Conservation (phyloP, 805 yeast species). For the Babjeviella inositovora region DNA sequence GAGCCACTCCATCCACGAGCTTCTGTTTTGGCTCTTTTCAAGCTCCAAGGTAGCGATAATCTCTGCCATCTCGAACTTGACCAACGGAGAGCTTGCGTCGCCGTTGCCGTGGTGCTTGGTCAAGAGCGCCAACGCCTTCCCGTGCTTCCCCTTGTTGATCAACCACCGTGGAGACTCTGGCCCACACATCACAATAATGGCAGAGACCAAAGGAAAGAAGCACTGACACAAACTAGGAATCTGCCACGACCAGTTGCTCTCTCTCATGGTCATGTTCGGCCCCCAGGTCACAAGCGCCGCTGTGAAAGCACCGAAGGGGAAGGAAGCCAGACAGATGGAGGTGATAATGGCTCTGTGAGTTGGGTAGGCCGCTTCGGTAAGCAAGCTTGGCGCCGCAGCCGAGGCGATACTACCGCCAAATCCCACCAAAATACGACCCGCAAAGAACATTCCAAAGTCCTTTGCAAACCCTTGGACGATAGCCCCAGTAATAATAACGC, state of each 20-base stretch:
- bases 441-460: slow-evolving; percentile 17
- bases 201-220: slow-evolving; percentile 18
- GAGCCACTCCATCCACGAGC: slow-evolving; percentile 21
- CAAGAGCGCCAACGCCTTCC: slow-evolving; percentile 24
- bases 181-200: slow-evolving; percentile 13
- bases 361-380: slow-evolving; percentile 35
- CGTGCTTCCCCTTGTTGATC: slow-evolving; percentile 19
- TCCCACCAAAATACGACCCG: slow-evolving; percentile 31
- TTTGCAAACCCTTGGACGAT: slow-evolving; percentile 5
- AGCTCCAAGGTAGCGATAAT: slow-evolving; percentile 19
- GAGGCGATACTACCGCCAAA: slow-evolving; percentile 22
- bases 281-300: slow-evolving; percentile 37
- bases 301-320: slow-evolving; percentile 37
- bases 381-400: slow-evolving; percentile 28
- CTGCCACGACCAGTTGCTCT: slow-evolving; percentile 29
- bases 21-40: slow-evolving; percentile 15
- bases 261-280: slow-evolving; percentile 11
- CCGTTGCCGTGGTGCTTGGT: slow-evolving; percentile 21
- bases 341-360: slow-evolving; percentile 21
- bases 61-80: slow-evolving; percentile 20
- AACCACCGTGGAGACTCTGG: slow-evolving; percentile 36
- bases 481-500: slow-evolving; percentile 13
- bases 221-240: slow-evolving; percentile 37
- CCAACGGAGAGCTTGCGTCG: slow-evolving; percentile 9
- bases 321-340: slow-evolving; percentile 30